Evolutionary conservation across 805 yeast species (phyloP).

Genomic region (Isabelozyma pseudorhagii): DNA sequence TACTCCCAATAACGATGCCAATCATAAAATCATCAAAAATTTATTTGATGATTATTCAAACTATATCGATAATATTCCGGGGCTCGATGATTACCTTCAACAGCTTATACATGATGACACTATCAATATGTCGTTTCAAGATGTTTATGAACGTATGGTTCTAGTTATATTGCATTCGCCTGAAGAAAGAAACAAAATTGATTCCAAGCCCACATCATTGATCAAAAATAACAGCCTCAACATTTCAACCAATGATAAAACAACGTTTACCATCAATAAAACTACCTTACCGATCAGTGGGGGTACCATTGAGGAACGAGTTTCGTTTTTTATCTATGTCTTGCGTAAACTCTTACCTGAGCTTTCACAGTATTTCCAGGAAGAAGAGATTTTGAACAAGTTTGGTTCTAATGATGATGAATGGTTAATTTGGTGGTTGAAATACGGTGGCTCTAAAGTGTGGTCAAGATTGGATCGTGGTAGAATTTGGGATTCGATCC

Average conservation of each 20-base stretch:
- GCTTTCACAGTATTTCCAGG: constrained; percentile 68
- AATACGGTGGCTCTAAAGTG: constrained; percentile 83
- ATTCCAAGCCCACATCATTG: background rate
- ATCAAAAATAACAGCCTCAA: constrained; percentile 4
- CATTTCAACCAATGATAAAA: constrained; percentile 6
- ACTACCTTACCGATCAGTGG: constrained; percentile 51
- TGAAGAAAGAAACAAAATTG: constrained; percentile 30
- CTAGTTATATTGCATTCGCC: constrained; percentile 76
- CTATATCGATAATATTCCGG: constrained; percentile 31
- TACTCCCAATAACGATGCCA: constrained; percentile 14
- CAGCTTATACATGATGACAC: constrained; percentile 20
- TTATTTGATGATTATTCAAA: constrained; percentile 36
- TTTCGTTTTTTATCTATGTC: constrained; percentile 63
- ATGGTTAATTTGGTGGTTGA: constrained; percentile 95
- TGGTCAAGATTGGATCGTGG: constrained; percentile 82
- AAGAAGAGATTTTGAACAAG: constrained; percentile 70
- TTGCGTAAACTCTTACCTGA: constrained; percentile 70
- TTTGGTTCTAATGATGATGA: constrained; percentile 63
- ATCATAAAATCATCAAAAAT: constrained; percentile 26
- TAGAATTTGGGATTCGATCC: constrained; percentile 80
- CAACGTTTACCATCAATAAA: constrained; percentile 22
- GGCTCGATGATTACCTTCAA: constrained; percentile 17
- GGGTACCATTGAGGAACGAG: constrained; percentile 63
- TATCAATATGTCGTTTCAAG: constrained; percentile 51
- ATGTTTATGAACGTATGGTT: constrained; percentile 70